Evolutionary conservation across 768 basidiomycete species (phyloP).

Genomic region (Leucogyrophana mollusca): DNA sequence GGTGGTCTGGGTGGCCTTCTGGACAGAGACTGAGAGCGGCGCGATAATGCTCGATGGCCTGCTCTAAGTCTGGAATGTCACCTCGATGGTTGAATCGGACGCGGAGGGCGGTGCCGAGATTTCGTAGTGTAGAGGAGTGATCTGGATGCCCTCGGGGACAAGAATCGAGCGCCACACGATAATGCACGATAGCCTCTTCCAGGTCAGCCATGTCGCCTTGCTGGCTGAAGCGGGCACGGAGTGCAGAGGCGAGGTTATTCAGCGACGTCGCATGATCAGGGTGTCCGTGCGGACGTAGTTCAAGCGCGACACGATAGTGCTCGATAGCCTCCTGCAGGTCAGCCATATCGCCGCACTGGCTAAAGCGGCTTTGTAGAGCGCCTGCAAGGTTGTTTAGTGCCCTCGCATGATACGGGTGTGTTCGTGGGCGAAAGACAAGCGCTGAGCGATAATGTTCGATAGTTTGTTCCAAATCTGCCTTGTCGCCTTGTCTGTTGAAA

Average conservation of each 20-base stretch:
- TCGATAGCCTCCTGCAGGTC: constrained; percentile 11
- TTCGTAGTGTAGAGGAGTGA: no score
- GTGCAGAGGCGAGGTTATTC: constrained; percentile 12
- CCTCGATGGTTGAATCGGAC: constrained; percentile 12
- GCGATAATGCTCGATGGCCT: constrained; percentile 18
- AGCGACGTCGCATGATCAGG: constrained; percentile 1
- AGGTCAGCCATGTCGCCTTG: constrained; percentile 11
- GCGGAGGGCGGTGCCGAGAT: constrained; percentile 9
- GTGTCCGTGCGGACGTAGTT: constrained; percentile 5
- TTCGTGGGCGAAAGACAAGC: constrained; percentile 7
- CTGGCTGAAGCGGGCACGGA: constrained; percentile 5
- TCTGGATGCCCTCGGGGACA: no score
- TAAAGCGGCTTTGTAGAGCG: background rate
- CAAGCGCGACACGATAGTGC: constrained; percentile 9
- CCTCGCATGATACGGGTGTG: constrained; percentile 11
- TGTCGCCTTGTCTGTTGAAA: background rate
- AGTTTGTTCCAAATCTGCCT: constrained; percentile 16
- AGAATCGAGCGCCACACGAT: background rate
- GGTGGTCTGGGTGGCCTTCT: background rate
- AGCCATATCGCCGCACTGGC: background rate
- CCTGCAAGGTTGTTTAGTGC: constrained; percentile 10
- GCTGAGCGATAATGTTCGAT: constrained; percentile 13
- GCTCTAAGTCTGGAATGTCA: constrained; percentile 18
- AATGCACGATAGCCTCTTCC: constrained; percentile 12
- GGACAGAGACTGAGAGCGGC: background rate